Evolutionary conservation across 176 grass and related monocot species (phyloP).

Genomic region (Olyra latifolia): DNA sequence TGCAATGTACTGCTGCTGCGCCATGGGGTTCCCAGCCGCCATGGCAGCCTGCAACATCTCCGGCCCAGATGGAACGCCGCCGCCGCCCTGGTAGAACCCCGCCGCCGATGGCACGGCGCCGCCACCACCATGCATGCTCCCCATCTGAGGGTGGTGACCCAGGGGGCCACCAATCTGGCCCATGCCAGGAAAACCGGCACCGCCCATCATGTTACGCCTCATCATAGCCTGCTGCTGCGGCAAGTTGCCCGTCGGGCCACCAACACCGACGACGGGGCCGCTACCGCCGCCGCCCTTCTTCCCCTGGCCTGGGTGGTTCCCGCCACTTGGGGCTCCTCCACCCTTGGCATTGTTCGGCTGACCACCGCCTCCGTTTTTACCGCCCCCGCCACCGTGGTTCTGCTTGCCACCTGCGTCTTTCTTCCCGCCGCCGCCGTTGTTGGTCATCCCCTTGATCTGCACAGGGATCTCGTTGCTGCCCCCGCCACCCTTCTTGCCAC

Average conservation of each 20-base stretch:
- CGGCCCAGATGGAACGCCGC: conserved; percentile 17
- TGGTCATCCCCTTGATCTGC: conserved; percentile 47
- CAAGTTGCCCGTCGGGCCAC: conserved; percentile 29
- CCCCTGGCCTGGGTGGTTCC: conserved; percentile 15
- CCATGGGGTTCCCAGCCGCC: conserved; percentile 39
- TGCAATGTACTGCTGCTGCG: conserved; percentile 57
- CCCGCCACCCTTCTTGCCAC: conserved; percentile 31
- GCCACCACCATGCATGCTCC: conserved; percentile 26
- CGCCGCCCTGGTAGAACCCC: conserved; percentile 42
- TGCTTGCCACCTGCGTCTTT: conserved; percentile 60
- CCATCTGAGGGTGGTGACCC: conserved; percentile 42
- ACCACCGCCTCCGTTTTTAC: conserved; percentile 39
- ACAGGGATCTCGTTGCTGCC: conserved; percentile 38
- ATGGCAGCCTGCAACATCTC: conserved; percentile 56
- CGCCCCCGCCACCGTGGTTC: conserved; percentile 45
- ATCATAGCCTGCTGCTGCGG: conserved; percentile 35
- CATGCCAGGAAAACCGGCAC: conserved; percentile 40
- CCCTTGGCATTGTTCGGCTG: conserved; percentile 52
- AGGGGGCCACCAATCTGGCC: conserved; percentile 58
- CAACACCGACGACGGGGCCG: not conserved
- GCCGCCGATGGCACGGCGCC: conserved; percentile 33
- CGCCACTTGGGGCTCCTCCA: conserved; percentile 29
- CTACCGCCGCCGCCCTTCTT: conserved; percentile 22
- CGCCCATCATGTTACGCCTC: conserved; percentile 45
- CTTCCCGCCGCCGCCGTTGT: conserved; percentile 27